phyloP scores from a whole-genome alignment of 768 basidiomycete species.

The Auricularia cornea region DNA sequence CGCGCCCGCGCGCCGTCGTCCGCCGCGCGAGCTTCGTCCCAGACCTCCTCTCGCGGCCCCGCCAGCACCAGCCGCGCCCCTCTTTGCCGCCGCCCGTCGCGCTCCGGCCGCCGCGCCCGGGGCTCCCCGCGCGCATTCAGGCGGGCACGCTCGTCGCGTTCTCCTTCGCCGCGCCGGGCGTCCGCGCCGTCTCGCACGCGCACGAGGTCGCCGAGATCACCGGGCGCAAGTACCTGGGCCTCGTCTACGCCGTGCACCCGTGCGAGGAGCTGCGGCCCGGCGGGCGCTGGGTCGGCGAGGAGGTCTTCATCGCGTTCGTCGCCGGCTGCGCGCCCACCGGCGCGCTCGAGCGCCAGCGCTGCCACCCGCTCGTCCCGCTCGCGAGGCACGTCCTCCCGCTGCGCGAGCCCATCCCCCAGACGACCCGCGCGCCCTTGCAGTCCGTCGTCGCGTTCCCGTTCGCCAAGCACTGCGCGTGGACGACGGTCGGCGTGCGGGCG shows the following conservation, averaged over 20 bases:
- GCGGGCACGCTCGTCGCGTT: neutral
- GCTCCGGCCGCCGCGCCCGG: neutral
- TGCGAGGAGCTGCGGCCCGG: neutral
- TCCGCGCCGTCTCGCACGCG: neutral
- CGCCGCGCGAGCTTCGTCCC: neutral
- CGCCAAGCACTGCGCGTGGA: neutral
- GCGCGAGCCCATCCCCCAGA: neutral
- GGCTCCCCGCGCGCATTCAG: neutral
- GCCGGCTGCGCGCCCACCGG: neutral
- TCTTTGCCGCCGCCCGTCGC: neutral
- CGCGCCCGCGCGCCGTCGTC: neutral
- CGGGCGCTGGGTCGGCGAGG: neutral
- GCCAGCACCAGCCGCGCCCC: neutral
- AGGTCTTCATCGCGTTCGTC: neutral
- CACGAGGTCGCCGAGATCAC: neutral
- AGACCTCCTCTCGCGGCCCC: neutral
- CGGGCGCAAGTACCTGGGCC: neutral
- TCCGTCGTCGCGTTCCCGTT: neutral
- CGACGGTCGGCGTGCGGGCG: neutral
- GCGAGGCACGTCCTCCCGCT: neutral
- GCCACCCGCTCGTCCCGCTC: neutral
- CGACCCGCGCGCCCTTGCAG: neutral
- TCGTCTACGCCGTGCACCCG: neutral
- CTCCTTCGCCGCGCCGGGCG: neutral
- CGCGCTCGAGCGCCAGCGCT: neutral